Evolutionary conservation across 331 rosid genomes (phyloP), one percentile per base, ranked within the genome.

Genomic region (Pyrus hybrid): DNA sequence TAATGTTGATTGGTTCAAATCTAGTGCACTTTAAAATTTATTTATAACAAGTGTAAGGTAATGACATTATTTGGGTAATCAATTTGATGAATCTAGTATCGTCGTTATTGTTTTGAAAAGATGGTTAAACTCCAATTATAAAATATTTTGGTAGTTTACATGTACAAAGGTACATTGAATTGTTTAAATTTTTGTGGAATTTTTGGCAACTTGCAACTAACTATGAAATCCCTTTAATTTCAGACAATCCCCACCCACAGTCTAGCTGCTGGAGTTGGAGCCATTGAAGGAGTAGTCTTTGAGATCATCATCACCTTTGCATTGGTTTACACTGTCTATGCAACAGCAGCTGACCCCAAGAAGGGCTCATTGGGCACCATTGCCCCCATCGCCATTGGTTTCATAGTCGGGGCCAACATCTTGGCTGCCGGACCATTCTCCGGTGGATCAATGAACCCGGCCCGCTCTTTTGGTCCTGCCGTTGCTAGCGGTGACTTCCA

Each of bases 371-470:
- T 91, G 49, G 98, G 97, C 61, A 91, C 84, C 25, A 88, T 93
- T 68, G 97, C 98, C n/a, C 96, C 98, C 32, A 93, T 93, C 29
- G 97, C 98, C 72, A 93, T 93, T 45, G 96, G 97, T 29, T 81
- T 93, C 82, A 89, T 91, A 41, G 98, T 93, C 61, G 98, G 97
- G 2, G 97, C 97, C 6, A 93, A 93, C 88, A 93, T 93, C 80
- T 82, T 91, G 71, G 98, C 96, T 0, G 96, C 93, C 61, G 97
- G 97, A 1, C 98, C 96, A 37, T 91, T 93, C 88, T 89, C 97
- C 30, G 98, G 97, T 1, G 96, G 98, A 1, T 93, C 98, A 13
- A 93, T 91, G 98, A 93, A 91, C 92, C 97, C 98, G 0, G 96
- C 98, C 0, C 85, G 92, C 35, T 91, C 97, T 6, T 93, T 93